Conservation (phyloP, 495 filamentous ascomycete genomes). For the Penicillium pancosmium region DNA sequence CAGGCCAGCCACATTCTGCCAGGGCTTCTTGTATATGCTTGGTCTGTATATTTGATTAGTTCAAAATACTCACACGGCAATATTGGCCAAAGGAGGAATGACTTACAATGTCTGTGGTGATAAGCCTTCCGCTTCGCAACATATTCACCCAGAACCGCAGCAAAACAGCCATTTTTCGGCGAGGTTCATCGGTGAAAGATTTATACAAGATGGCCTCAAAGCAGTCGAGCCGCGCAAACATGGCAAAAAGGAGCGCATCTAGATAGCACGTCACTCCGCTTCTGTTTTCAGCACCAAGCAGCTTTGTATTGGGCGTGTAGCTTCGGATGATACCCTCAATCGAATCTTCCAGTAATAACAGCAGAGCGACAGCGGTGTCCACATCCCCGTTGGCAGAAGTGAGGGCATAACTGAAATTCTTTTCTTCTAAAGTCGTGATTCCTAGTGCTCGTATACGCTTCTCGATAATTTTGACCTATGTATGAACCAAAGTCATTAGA, state of each 20-base stretch:
- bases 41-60: slow-evolving; percentile 60
- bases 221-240: slow-evolving; percentile 87
- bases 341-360: slow-evolving; percentile 75
- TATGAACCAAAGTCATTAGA: slow-evolving; percentile 10
- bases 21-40: slow-evolving; percentile 79
- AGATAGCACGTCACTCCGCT: slow-evolving; percentile 87
- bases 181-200: slow-evolving; percentile 63
- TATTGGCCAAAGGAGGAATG: not conserved
- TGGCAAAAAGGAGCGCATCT: slow-evolving; percentile 90
- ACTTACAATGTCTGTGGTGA: slow-evolving; percentile 82
- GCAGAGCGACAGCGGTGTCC: slow-evolving; percentile 73
- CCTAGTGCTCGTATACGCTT: slow-evolving; percentile 36
- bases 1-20: slow-evolving; percentile 88
- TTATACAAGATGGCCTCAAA: slow-evolving; percentile 90
- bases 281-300: slow-evolving; percentile 87
- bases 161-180: slow-evolving; percentile 70
- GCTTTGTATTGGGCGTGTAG: slow-evolving; percentile 67
- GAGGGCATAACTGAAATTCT: slow-evolving; percentile 72
- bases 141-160: slow-evolving; percentile 92
- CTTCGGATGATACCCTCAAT: slow-evolving; percentile 77
- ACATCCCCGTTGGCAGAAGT: slow-evolving; percentile 64
- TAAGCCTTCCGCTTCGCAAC: slow-evolving; percentile 79
- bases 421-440: slow-evolving; percentile 38
- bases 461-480: slow-evolving; percentile 42
- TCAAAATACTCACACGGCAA: not conserved